These are phyloP conservation scores for Balansia obtecta DNA, from an alignment of 2,329 filamentous ascomycete species.

Conservation along the genomic window DNA sequence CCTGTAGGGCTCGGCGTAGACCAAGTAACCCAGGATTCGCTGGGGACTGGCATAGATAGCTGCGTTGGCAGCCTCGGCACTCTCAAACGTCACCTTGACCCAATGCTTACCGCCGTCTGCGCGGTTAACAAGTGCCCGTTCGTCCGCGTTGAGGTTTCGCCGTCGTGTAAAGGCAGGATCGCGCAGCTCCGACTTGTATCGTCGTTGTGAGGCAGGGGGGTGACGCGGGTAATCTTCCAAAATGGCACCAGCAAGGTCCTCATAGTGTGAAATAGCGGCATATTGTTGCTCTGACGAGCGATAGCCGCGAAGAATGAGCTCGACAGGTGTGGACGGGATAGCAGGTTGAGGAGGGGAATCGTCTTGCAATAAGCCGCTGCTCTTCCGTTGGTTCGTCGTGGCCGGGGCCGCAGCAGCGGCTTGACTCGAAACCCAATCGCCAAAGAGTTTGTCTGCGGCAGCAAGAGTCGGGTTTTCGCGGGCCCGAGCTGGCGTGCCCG, in stretches of 20 bases:
- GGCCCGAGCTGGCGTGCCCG: slow-evolving; percentile 40
- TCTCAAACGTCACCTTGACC: slow-evolving; percentile 81
- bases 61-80: slow-evolving; percentile 54
- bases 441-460: slow-evolving; percentile 49
- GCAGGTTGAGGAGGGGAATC: slow-evolving; percentile 26
- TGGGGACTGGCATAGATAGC: slow-evolving; percentile 61
- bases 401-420: slow-evolving; percentile 19
- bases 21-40: slow-evolving; percentile 55
- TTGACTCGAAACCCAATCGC: slow-evolving; percentile 42
- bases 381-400: slow-evolving; percentile 21
- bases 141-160: slow-evolving; percentile 53
- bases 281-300: slow-evolving; percentile 54
- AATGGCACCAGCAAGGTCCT: slow-evolving; percentile 72
- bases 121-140: slow-evolving; percentile 66
- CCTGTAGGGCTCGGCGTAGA: slow-evolving; percentile 59
- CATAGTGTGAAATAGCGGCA: slow-evolving; percentile 80
- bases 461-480: slow-evolving; percentile 50
- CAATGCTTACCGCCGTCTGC: slow-evolving; percentile 81
- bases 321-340: slow-evolving; percentile 39
- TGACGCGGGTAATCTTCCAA: slow-evolving; percentile 89
- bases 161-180: slow-evolving; percentile 59
- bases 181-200: slow-evolving; percentile 63
- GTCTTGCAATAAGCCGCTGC: slow-evolving; percentile 23
- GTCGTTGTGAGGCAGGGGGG: slow-evolving; percentile 56
- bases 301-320: slow-evolving; percentile 80